phyloP scores from a whole-genome alignment of 345 rosid species.

The Populus davidiana region DNA sequence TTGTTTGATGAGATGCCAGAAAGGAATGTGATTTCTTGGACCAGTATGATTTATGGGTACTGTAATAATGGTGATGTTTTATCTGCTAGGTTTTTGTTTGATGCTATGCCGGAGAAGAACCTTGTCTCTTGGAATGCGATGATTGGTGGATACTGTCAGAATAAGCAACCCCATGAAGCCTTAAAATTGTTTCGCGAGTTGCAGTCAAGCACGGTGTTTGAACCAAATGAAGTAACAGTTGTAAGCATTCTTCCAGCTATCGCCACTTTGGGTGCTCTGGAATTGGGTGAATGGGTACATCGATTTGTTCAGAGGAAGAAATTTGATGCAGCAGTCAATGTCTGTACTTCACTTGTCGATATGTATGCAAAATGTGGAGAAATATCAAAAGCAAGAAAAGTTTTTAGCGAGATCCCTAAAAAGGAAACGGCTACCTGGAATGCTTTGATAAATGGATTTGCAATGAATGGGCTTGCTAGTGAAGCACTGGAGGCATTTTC shows the following conservation, averaged over 20 bases:
- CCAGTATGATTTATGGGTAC: slow-evolving; percentile 68
- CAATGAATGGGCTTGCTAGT: slow-evolving; percentile 60
- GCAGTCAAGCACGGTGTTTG: slow-evolving; percentile 46
- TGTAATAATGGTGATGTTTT: slow-evolving; percentile 45
- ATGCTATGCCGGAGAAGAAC: slow-evolving; percentile 69
- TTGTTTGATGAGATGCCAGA: slow-evolving; percentile 54
- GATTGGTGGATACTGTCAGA: slow-evolving; percentile 69
- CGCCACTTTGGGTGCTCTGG: slow-evolving; percentile 67
- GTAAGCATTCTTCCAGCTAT: slow-evolving; percentile 71
- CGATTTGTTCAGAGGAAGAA: slow-evolving; percentile 46
- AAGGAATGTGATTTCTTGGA: slow-evolving; percentile 71
- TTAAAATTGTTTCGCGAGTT: slow-evolving; percentile 56
- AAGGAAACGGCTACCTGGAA: slow-evolving; percentile 69
- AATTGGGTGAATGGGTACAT: slow-evolving; percentile 66
- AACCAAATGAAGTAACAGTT: slow-evolving; percentile 67
- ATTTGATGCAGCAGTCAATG: slow-evolving; percentile 47
- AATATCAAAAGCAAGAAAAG: slow-evolving; percentile 41
- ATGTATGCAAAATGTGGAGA: slow-evolving; percentile 87
- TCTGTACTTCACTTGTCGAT: slow-evolving; percentile 65
- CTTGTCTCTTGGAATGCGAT: slow-evolving; percentile 72
- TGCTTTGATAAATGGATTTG: slow-evolving; percentile 67
- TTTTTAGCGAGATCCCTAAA: slow-evolving; percentile 44
- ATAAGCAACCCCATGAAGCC: slow-evolving; percentile 66
- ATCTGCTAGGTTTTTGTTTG: slow-evolving; percentile 55
- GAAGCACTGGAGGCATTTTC: slow-evolving; percentile 51